These are phyloP conservation scores for Digitaria exilis DNA, from an alignment of 202 grass and related monocot genomes.

Conservation along the genomic window DNA sequence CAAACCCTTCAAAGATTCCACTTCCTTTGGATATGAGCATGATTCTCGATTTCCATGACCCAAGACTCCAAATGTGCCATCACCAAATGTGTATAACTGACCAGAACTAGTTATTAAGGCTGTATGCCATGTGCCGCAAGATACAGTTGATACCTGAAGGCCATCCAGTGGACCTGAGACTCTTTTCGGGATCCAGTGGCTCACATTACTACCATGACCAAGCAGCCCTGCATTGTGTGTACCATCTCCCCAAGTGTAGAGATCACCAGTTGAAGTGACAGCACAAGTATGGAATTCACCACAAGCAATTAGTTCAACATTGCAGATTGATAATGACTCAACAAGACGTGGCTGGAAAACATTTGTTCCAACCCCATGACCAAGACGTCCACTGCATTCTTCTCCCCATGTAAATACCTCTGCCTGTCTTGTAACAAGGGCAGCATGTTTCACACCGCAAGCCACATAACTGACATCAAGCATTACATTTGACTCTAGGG, in stretches of 20 bases:
- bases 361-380: conserved; percentile 77
- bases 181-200: conserved; percentile 98
- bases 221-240: conserved; percentile 92
- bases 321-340: conserved; percentile 75
- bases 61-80: conserved; percentile 91
- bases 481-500: conserved; percentile 98
- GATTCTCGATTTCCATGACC: conserved; percentile 89
- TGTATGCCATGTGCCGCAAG: conserved; percentile 98
- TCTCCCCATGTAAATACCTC: conserved; percentile 99
- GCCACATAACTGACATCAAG: conserved; percentile 86
- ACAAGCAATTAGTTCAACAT: conserved; percentile 80
- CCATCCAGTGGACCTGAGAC: conserved; percentile 88
- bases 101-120: conserved; percentile 79
- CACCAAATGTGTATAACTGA: conserved; percentile 92
- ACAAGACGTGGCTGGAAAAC: conserved; percentile 75
- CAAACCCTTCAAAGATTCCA: conserved; percentile 88
- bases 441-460: conserved; percentile 91
- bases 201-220: conserved; percentile 88
- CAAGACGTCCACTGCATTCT: conserved; percentile 83
- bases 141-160: conserved; percentile 80
- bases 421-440: conserved; percentile 79
- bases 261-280: conserved; percentile 72
- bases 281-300: conserved; percentile 98
- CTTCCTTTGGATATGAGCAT: conserved; percentile 74
- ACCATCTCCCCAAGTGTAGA: conserved; percentile 99